These are phyloP conservation scores for Cyclotella sp. DNA, from an alignment of 108 stramenopile genomes.

Conservation along the genomic window DNA sequence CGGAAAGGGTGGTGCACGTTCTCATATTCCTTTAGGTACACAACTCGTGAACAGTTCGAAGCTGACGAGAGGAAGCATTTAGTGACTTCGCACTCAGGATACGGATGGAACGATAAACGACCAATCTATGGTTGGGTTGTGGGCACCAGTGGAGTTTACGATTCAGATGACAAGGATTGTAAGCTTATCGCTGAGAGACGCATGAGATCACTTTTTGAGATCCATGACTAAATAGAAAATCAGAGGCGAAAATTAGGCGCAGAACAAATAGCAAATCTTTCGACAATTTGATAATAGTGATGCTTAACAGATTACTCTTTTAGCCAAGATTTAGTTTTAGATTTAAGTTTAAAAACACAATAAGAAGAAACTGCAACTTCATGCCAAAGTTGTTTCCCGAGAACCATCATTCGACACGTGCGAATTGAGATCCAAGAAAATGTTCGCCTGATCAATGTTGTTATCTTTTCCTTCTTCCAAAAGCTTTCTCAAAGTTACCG, in stretches of 20 bases:
- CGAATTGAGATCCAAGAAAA: slow-evolving; percentile 65
- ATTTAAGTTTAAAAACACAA: background rate
- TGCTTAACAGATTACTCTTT: background rate
- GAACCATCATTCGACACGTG: background rate
- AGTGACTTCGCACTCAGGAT: slow-evolving; percentile 59
- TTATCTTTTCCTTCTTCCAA: slow-evolving; percentile 38
- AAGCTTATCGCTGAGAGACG: background rate
- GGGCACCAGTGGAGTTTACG: slow-evolving; percentile 26
- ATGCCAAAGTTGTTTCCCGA: background rate
- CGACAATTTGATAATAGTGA: background rate
- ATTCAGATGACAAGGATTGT: background rate
- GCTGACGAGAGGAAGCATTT: slow-evolving; percentile 63
- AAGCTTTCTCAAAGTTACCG: slow-evolving; percentile 42
- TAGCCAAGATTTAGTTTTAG: background rate
- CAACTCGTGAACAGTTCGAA: slow-evolving; percentile 49
- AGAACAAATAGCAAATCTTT: background rate
- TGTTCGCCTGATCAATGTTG: slow-evolving; percentile 60
- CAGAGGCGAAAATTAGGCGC: background rate
- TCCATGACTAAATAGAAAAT: background rate
- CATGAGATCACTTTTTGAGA: slow-evolving; percentile 33
- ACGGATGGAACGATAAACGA: slow-evolving; percentile 73
- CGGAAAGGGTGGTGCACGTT: slow-evolving; percentile 72
- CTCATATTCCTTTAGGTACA: slow-evolving; percentile 49
- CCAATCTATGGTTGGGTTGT: slow-evolving; percentile 77
- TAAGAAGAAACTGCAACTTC: background rate